Evolutionary conservation across 306 rosid genomes (phyloP), one percentile per base, ranked within the genome.

Genomic region (Ammopiptanthus mongolicus): DNA sequence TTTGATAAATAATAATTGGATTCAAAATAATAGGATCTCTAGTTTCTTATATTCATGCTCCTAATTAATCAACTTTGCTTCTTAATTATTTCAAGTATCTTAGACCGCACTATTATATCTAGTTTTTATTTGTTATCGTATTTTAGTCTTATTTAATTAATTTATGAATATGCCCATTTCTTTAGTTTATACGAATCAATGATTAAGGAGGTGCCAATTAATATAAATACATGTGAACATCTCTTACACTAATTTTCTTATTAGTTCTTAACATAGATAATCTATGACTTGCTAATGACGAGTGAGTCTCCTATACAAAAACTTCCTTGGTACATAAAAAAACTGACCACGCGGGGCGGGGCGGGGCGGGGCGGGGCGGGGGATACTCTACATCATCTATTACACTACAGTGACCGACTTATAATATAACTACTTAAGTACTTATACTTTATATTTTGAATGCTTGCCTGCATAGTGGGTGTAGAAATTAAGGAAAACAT

Each of bases 11-110:
- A 46, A 76, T 74, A 81, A 83, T 76, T 83, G 77, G 84, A 84
- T 87, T 78, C 83, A 78, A 10, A 52, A 55, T 82, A 80, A 87
- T 84, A 80, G 82, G 84, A 88, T 79, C 75, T 78, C 34, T 42
- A 17, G 53, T 59, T 29, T 71, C 31, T 58, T 75, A 48, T 69
- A 69, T 53, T 39, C 81, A 1, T 25, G 6, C 84, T 67, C 67
- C 47, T 42, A 50, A 41, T 50, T 51, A 75, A 69, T 70, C 78
- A 69, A 21, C 66, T 76, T 63, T 17, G 41, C 56, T 74, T 60
- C 25, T 25, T n/a, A n/a, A n/a, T 44, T 65, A 5, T 63, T 73
- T 57, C 15, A 19, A 57, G 69, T 75, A 83, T 75, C 75, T 51
- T 71, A 76, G 82, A 60, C 36, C 14, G 14, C 77, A 80, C 79